These are phyloP conservation scores for Platismatia glauca DNA, from an alignment of 495 filamentous ascomycete species.

Conservation along the genomic window DNA sequence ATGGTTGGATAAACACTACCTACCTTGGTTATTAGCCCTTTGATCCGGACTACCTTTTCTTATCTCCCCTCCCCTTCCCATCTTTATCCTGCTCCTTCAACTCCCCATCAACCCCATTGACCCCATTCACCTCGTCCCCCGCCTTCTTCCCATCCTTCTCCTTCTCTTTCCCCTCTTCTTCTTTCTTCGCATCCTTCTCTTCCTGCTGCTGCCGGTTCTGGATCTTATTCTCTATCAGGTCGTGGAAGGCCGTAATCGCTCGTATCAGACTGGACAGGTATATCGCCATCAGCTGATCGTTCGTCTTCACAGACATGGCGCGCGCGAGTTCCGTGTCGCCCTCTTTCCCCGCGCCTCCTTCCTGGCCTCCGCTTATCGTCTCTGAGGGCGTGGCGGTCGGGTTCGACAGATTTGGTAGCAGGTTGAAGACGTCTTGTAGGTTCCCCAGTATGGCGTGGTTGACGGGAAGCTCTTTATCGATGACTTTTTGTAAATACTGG, in stretches of 20 bases:
- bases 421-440: constrained; percentile 97
- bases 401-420: constrained; percentile 90
- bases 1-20: constrained; percentile 4
- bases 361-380: constrained; percentile 13
- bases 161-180: constrained; percentile 50
- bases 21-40: background rate
- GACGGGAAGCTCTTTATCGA: constrained; percentile 81
- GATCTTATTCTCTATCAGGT: constrained; percentile 99
- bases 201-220: constrained; percentile 96
- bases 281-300: constrained; percentile 96
- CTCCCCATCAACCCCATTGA: constrained; percentile 55
- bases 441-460: constrained; percentile 97
- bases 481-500: constrained; percentile 89
- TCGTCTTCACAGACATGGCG: constrained; percentile 98
- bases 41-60: constrained; percentile 35
- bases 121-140: constrained; percentile 46
- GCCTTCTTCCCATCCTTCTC: constrained; percentile 31
- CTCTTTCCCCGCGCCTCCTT: constrained; percentile 24
- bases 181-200: constrained; percentile 79
- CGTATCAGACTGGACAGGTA: constrained; percentile 94
- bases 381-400: constrained; percentile 49
- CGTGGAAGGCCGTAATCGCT: constrained; percentile 97
- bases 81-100: constrained; percentile 49
- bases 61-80: constrained; percentile 49
- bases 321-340: constrained; percentile 77